A percentile compares a stretch with the other conserved stretches of the same genome.
Conservation (phyloP, 2,329 filamentous ascomycete genomes). For the Xylaria digitata region DNA sequence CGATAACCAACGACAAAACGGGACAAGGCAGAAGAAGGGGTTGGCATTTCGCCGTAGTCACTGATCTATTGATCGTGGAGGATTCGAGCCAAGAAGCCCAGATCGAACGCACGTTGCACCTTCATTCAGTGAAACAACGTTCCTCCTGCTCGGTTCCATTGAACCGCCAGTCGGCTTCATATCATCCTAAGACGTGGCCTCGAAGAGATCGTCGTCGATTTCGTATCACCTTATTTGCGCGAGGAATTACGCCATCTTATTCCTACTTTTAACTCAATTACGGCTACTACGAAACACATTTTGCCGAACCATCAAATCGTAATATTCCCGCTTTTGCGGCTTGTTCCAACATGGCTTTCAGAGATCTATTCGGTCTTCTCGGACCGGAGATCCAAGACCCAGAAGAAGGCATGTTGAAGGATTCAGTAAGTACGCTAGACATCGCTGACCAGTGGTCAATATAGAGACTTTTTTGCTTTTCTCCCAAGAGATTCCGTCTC, state of each 20-base stretch:
- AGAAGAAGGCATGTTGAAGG: conserved; percentile 49
- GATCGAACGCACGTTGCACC: neutral
- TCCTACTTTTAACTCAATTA: conserved; percentile 14
- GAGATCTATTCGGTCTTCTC: conserved; percentile 39
- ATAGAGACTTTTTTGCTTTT: conserved; percentile 92
- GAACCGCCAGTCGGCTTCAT: neutral
- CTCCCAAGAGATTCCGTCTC: conserved; percentile 77
- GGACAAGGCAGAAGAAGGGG: neutral
- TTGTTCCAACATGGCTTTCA: conserved; percentile 37
- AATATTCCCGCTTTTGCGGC: neutral
- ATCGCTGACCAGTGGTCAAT: conserved; percentile 24
- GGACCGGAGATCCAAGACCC: conserved; percentile 46
- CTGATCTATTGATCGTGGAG: neutral
- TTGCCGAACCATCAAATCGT: conserved; percentile 5
- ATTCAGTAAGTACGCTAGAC: conserved; percentile 24
- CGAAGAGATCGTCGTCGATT: conserved; percentile 13
- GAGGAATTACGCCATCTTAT: conserved; percentile 18
- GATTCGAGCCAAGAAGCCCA: conserved; percentile 1
- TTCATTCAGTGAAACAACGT: neutral
- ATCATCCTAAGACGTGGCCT: neutral
- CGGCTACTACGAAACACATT: conserved; percentile 30
- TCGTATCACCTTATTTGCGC: neutral
- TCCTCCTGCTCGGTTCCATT: neutral
- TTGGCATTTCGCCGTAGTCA: neutral
- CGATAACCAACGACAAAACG: neutral